Evolutionary conservation across 1,139 yeast species (phyloP).

Genomic region (Pichia sp.): DNA sequence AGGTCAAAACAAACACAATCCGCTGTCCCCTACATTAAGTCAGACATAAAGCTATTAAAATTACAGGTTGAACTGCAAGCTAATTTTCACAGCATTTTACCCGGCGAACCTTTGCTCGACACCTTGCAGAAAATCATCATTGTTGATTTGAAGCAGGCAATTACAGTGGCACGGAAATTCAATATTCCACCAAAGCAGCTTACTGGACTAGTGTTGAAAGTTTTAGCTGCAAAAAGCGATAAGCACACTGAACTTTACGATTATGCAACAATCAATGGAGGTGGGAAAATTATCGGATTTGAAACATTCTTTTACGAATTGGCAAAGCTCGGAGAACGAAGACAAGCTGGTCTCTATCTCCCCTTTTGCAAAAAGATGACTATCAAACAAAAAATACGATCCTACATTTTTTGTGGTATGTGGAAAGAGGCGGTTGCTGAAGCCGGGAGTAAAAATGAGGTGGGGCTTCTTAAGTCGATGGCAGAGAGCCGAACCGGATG

Average conservation of each 20-base stretch:
- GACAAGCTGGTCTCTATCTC: conserved; percentile 41
- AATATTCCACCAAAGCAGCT: conserved; percentile 59
- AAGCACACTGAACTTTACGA: conserved; percentile 57
- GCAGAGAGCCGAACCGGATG: conserved; percentile 32
- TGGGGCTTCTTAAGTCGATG: conserved; percentile 38
- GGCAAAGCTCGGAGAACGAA: conserved; percentile 44
- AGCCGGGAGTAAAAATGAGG: conserved; percentile 54
- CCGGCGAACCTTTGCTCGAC: conserved; percentile 44
- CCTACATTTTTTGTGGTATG: conserved; percentile 53
- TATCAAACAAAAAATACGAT: conserved; percentile 43
- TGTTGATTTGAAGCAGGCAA: conserved; percentile 57
- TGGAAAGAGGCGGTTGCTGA: conserved; percentile 54
- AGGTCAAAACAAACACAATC: conserved; percentile 1
- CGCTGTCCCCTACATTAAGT: conserved; percentile 13
- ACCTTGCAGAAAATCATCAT: conserved; percentile 53
- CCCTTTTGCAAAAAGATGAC: conserved; percentile 35
- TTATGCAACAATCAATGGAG: conserved; percentile 42
- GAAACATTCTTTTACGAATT: conserved; percentile 57
- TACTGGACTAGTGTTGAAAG: conserved; percentile 58
- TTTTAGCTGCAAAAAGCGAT: conserved; percentile 42
- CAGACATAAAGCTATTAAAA: conserved; percentile 19
- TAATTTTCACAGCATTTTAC: conserved; percentile 41
- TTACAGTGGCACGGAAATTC: conserved; percentile 55
- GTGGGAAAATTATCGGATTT: conserved; percentile 63
- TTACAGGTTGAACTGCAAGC: conserved; percentile 31